Evolutionary conservation across 2,329 filamentous ascomycete genomes (phyloP), one percentile per base, ranked within the genome.

Genomic region (Tolypocladium pustulatum): DNA sequence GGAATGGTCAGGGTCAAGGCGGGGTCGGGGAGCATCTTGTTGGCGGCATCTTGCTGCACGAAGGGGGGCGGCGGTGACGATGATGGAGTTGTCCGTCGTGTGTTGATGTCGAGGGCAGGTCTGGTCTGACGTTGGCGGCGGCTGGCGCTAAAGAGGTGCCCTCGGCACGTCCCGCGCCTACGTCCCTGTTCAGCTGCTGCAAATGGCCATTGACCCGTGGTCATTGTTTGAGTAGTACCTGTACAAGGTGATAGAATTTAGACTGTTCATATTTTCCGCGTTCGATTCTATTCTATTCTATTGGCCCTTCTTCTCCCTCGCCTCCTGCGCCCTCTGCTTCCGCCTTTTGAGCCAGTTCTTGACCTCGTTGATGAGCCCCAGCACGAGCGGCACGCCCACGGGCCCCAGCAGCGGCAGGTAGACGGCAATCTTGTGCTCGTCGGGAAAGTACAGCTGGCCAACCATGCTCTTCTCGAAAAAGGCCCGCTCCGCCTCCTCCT

Each of bases 391-490:
- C 15, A 97, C 93, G 5, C 90, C 91, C 46, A 97, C 86, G 0
- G 94, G 94, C 0, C 94, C 94, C 46, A 99, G 75, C 13, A 99
- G 76, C 1, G 94, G 94, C 66, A 99, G 75, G 71, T 99, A 99
- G 0, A 99, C 94, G 0, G 94, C 94, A 30, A 99, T 84, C 73
- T 97, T 99, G 73, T 99, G 94, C 75, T 99, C 94, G 68, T 99
- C 94, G 0, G 94, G 94, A 72, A 99, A 99, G 73, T 97, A 99
- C 2, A 97, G 87, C 75, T 97, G 94, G 0, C 92, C 94, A 15
- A 99, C 94, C 94, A 99, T 99, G 68, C 90, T 96, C 75, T 96
- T 96, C 74, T 99, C 94, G 65, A 99, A 99, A 73, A 99, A 99
- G 0, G 93, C 93, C 61, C 88, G 86, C 71, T 99, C 94, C 0